A percentile compares a stretch with the other conserved stretches of the same genome.
Evolutionary conservation across 257 asterid genomes (phyloP).

Genomic region (Nicotiana obtusifolia): DNA sequence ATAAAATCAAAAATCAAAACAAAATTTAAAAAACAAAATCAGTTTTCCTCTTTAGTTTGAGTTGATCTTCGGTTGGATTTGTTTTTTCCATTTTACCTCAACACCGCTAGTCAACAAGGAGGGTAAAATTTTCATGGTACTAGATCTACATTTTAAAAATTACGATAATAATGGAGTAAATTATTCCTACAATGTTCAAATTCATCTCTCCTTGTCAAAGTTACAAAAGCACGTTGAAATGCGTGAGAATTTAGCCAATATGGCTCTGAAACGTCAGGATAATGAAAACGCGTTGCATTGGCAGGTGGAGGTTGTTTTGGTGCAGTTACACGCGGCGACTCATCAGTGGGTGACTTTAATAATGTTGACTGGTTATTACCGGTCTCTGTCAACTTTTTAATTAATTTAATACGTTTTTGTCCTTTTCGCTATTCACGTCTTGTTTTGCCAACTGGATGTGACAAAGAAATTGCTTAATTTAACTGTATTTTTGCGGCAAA

Average conservation of each 20-base stretch:
- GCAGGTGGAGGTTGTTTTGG: slow-evolving; percentile 16
- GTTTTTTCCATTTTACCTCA: no score
- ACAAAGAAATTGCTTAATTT: not conserved
- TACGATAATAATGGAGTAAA: not conserved
- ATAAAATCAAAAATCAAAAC: no score
- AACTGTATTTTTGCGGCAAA: not conserved
- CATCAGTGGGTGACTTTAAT: not conserved
- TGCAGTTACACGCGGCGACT: slow-evolving; percentile 11
- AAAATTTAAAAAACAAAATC: no score
- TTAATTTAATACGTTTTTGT: slow-evolving; percentile 11
- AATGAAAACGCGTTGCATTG: not conserved
- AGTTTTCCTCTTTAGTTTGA: no score
- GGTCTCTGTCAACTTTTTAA: slow-evolving; percentile 12
- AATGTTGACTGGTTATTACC: slow-evolving; percentile 20
- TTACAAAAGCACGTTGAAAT: not conserved
- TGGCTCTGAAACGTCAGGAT: slow-evolving; percentile 7
- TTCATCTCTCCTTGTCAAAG: not conserved
- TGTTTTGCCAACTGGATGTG: slow-evolving; percentile 10
- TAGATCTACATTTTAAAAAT: not conserved
- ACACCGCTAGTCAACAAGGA: not conserved
- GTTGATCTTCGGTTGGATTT: no score
- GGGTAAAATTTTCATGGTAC: not conserved
- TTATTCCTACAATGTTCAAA: not conserved
- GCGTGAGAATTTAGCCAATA: slow-evolving; percentile 8
- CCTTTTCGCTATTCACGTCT: not conserved